These are phyloP conservation scores for Volutella citrinella DNA, from an alignment of 2,329 filamentous ascomycete genomes.

Conservation along the genomic window DNA sequence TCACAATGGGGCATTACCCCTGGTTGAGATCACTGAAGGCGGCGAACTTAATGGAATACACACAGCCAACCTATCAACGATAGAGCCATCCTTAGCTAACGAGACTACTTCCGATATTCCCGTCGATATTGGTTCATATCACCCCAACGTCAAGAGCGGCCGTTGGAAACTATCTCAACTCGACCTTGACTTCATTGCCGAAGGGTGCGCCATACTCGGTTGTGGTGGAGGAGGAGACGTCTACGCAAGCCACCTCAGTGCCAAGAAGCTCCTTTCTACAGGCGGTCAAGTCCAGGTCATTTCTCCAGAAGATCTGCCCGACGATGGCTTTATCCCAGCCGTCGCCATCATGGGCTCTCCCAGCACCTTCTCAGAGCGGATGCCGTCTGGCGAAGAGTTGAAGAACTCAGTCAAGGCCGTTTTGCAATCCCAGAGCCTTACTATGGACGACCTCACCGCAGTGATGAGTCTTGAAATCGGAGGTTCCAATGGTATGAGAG, in stretches of 20 bases:
- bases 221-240: conserved; percentile 40
- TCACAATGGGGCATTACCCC: too few relatives aligned
- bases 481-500: conserved; percentile 12
- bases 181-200: conserved; percentile 43
- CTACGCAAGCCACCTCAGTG: conserved; percentile 7
- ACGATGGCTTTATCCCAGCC: conserved; percentile 1
- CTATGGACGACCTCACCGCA: background rate
- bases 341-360: conserved; percentile 13
- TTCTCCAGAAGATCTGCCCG: background rate
- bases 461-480: conserved; percentile 16
- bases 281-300: conserved; percentile 1
- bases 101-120: too few relatives aligned
- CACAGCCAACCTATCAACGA: too few relatives aligned
- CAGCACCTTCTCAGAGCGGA: conserved; percentile 8
- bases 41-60: too few relatives aligned
- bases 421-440: background rate
- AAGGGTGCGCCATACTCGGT: conserved; percentile 45
- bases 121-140: too few relatives aligned
- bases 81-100: too few relatives aligned
- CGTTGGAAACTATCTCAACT: conserved; percentile 44
- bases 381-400: conserved; percentile 5
- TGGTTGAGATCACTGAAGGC: too few relatives aligned
- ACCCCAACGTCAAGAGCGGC: too few relatives aligned
- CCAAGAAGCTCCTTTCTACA: background rate
- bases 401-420: conserved; percentile 9